These are phyloP conservation scores for Trichophyton verrucosum DNA, from an alignment of 2,329 filamentous ascomycete genomes.

Conservation along the genomic window DNA sequence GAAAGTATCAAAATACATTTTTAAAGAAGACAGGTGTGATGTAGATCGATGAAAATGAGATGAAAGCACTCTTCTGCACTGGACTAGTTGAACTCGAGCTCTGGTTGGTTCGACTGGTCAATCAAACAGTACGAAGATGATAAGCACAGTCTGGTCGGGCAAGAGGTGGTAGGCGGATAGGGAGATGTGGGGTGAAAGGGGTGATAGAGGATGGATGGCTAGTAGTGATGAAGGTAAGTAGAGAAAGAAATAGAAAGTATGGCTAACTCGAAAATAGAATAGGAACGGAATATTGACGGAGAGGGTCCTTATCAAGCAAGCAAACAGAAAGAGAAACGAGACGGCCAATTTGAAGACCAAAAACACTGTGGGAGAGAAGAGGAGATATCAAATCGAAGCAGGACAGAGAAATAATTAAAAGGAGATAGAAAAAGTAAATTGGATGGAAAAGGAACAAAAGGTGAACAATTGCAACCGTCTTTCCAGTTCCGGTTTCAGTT, in stretches of 20 bases:
- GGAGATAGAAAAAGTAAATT: neutral
- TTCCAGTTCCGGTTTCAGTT: neutral
- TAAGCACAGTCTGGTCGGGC: neutral
- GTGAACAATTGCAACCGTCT: neutral
- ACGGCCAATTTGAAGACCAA: neutral
- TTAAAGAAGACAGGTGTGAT: neutral
- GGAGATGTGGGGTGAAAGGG: neutral
- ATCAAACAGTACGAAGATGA: neutral
- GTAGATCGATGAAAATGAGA: neutral
- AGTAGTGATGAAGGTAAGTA: neutral
- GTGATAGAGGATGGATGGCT: no score
- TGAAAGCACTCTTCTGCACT: neutral
- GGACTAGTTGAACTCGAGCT: neutral
- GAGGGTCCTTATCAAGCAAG: neutral
- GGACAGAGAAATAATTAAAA: neutral
- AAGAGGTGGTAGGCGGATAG: neutral
- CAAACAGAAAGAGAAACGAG: neutral
- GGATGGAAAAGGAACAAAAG: neutral
- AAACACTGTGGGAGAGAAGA: neutral
- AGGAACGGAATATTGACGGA: neutral
- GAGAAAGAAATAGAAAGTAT: neutral
- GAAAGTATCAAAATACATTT: neutral
- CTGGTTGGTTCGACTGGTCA: neutral
- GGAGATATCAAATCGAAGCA: neutral
- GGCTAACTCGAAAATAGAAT: neutral